phyloP scores from a whole-genome alignment of 208 protist genomes.

The Leishmania tropica region DNA sequence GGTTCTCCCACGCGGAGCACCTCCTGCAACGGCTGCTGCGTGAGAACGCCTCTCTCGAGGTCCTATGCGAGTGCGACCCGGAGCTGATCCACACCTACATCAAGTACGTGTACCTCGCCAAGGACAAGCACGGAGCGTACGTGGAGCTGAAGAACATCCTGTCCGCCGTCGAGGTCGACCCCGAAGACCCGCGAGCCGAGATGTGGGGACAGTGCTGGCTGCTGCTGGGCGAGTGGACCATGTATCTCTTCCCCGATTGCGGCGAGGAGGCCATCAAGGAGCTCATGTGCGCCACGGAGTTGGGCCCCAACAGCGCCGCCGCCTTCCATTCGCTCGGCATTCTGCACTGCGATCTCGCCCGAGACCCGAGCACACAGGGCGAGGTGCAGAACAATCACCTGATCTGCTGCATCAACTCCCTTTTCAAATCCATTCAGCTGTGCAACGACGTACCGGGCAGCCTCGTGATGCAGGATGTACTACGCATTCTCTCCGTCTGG shows the following conservation, averaged over 20 bases:
- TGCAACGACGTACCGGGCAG: slow-evolving; percentile 71
- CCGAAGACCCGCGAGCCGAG: slow-evolving; percentile 46
- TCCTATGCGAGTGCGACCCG: slow-evolving; percentile 69
- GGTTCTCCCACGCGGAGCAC: slow-evolving; percentile 72
- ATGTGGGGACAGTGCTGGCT: slow-evolving; percentile 86
- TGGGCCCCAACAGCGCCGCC: slow-evolving; percentile 72
- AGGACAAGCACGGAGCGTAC: slow-evolving; percentile 69
- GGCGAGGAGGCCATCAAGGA: slow-evolving; percentile 82
- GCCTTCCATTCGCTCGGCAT: slow-evolving; percentile 90
- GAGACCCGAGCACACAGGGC: slow-evolving; percentile 56
- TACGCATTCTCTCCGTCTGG: slow-evolving; percentile 99
- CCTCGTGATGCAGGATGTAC: slow-evolving; percentile 96
- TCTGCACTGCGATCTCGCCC: slow-evolving; percentile 84
- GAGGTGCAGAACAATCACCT: slow-evolving; percentile 71
- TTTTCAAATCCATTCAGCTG: slow-evolving; percentile 85
- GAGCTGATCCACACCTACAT: slow-evolving; percentile 90
- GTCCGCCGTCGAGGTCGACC: slow-evolving; percentile 41
- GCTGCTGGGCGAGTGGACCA: slow-evolving; percentile 89
- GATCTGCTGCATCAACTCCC: slow-evolving; percentile 70
- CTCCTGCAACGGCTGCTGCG: slow-evolving; percentile 65
- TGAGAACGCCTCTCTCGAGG: slow-evolving; percentile 33
- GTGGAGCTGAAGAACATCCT: slow-evolving; percentile 70
- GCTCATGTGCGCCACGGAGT: slow-evolving; percentile 67
- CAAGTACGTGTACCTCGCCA: slow-evolving; percentile 70
- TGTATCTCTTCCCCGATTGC: slow-evolving; percentile 74